These are phyloP conservation scores for Globisporangium recalcitrans DNA, from an alignment of 352 stramenopile species.

Conservation along the genomic window DNA sequence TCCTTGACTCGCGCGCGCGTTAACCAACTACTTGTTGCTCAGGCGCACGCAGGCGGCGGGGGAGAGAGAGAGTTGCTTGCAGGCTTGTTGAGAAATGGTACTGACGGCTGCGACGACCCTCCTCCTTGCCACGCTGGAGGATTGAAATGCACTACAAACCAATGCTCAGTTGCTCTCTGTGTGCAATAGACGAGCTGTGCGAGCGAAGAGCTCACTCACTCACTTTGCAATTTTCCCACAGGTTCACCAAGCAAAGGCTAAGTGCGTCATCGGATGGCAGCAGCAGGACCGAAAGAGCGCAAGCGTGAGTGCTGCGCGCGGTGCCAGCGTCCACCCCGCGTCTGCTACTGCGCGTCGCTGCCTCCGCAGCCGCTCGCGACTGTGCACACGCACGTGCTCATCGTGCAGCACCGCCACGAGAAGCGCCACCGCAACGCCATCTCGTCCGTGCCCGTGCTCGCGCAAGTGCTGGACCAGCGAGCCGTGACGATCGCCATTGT, in stretches of 20 bases:
- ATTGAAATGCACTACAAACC: not conserved
- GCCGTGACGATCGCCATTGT: constrained; percentile 42
- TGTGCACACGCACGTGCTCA: constrained; percentile 36
- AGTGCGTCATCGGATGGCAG: constrained; percentile 7
- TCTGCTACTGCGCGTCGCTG: constrained; percentile 58
- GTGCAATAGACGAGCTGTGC: not conserved
- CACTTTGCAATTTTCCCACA: not conserved
- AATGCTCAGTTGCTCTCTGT: not conserved
- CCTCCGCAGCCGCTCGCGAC: constrained; percentile 24
- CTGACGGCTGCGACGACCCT: too few relatives aligned
- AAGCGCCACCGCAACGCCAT: constrained; percentile 47
- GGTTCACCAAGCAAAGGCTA: not conserved
- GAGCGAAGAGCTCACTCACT: not conserved
- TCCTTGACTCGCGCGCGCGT: not conserved
- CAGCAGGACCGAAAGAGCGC: not conserved
- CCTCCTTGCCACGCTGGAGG: too few relatives aligned
- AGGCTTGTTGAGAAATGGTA: not conserved
- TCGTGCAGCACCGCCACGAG: constrained; percentile 63
- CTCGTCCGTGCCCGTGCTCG: constrained; percentile 63
- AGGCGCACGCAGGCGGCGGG: too few relatives aligned
- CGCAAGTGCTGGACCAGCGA: constrained; percentile 34
- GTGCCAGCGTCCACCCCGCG: constrained; percentile 36
- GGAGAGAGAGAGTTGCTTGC: not conserved
- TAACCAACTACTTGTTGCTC: not conserved
- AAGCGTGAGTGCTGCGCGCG: constrained; percentile 34